Percentiles rank a stretch among this genome's conserved stretches.
phyloP scores from a whole-genome alignment of 352 stramenopile species.

The Hyaloperonospora arabidopsidis region DNA sequence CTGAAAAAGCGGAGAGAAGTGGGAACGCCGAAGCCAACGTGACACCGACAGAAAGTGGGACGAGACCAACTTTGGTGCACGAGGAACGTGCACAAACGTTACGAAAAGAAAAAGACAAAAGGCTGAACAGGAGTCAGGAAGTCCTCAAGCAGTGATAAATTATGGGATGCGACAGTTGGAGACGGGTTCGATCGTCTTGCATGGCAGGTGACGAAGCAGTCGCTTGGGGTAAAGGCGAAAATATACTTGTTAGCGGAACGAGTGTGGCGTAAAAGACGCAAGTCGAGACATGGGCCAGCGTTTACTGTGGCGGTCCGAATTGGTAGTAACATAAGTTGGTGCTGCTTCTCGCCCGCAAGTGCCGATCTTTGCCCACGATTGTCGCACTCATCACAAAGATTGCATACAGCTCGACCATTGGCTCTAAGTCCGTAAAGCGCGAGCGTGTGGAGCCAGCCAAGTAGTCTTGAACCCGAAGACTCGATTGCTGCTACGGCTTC shows the following conservation, averaged over 20 bases:
- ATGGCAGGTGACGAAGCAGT: background rate
- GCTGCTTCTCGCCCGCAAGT: slow-evolving; percentile 15
- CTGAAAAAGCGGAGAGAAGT: slow-evolving; percentile 4
- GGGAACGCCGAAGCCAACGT: background rate
- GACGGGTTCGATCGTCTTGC: background rate
- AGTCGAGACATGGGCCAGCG: slow-evolving; percentile 7
- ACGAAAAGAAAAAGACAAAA: slow-evolving; percentile 9
- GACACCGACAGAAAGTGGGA: slow-evolving; percentile 4
- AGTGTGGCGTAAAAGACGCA: slow-evolving; percentile 1
- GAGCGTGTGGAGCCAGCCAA: slow-evolving; percentile 74
- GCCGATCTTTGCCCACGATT: background rate
- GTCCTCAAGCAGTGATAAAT: slow-evolving; percentile 18
- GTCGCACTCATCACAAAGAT: background rate
- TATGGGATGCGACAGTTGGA: slow-evolving; percentile 1
- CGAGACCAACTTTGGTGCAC: background rate
- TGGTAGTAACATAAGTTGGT: too few species aligned
- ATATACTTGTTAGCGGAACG: slow-evolving; percentile 16
- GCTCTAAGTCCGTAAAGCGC: slow-evolving; percentile 53
- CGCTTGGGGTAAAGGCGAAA: slow-evolving; percentile 10
- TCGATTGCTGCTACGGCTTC: slow-evolving; percentile 86
- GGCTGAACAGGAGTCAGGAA: slow-evolving; percentile 4
- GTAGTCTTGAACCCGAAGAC: slow-evolving; percentile 87
- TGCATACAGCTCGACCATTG: slow-evolving; percentile 23
- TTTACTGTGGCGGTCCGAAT: slow-evolving; percentile 10
- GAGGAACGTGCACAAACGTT: background rate